Conservation (phyloP, 164 flowering plant species). For the Magnolia kwangsiensis region DNA sequence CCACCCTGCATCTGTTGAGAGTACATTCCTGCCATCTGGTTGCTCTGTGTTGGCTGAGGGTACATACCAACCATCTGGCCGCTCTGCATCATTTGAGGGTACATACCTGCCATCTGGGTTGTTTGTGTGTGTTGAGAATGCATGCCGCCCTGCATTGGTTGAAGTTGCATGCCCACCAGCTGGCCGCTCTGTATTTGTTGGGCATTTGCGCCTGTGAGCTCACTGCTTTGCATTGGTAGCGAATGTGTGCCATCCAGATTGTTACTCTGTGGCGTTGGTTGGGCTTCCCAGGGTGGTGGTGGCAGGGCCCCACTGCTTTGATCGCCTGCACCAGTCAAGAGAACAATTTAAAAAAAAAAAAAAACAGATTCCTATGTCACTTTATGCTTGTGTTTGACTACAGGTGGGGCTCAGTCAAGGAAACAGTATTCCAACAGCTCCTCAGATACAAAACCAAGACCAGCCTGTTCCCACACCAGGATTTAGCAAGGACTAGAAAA, state of each 20-base stretch:
- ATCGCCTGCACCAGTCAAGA: constrained; percentile 33
- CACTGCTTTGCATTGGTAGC: constrained; percentile 36
- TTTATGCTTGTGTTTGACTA: no score
- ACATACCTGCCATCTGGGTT: constrained; percentile 41
- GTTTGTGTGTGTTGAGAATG: constrained; percentile 33
- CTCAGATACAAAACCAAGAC: no score
- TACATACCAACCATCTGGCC: constrained; percentile 55
- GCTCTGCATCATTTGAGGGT: constrained; percentile 57
- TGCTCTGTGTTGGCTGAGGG: constrained; percentile 34
- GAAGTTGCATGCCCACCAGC: constrained; percentile 54
- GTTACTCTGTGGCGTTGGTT: constrained; percentile 14
- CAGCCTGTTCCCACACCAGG: no score
- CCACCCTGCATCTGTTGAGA: constrained; percentile 36
- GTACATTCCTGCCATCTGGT: constrained; percentile 31
- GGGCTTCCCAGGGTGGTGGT: constrained; percentile 95
- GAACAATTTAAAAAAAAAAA: background rate
- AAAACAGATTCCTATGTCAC: no score
- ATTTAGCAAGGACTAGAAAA: no score
- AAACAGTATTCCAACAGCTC: no score
- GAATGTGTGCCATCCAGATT: constrained; percentile 19
- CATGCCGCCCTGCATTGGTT: constrained; percentile 36
- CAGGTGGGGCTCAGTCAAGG: no score
- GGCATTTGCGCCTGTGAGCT: constrained; percentile 35
- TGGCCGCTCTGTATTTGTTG: constrained; percentile 43
- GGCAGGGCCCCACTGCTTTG: constrained; percentile 57